Evolutionary conservation across 2,329 filamentous ascomycete species (phyloP).

Genomic region (Colletotrichum agaves): DNA sequence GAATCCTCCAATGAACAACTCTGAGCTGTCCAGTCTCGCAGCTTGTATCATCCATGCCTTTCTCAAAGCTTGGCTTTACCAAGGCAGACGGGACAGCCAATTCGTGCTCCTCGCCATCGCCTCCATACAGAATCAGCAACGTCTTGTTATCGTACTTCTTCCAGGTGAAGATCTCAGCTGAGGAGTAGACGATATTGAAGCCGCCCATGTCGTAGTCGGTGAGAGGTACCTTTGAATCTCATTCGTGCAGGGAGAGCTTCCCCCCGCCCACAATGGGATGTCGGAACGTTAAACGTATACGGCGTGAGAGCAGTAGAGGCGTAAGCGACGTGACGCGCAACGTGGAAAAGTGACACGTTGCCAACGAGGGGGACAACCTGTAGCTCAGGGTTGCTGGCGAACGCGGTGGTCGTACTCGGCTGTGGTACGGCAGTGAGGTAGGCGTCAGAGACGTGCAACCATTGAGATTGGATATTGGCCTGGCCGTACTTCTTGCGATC

Average conservation of each 20-base stretch:
- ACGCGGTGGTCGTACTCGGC: background rate
- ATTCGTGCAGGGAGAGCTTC: slow-evolving; percentile 63
- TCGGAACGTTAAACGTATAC: slow-evolving; percentile 70
- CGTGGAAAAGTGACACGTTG: slow-evolving; percentile 71
- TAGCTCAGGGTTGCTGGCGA: background rate
- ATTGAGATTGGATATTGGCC: slow-evolving; percentile 70
- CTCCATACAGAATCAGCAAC: slow-evolving; percentile 70
- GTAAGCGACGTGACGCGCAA: slow-evolving; percentile 71
- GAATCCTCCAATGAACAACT: slow-evolving; percentile 10
- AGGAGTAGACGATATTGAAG: slow-evolving; percentile 70
- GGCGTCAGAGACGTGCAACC: slow-evolving; percentile 1
- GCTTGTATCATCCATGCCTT: background rate
- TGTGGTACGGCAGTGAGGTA: background rate
- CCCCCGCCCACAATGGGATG: slow-evolving; percentile 61
- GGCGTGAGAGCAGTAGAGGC: slow-evolving; percentile 60
- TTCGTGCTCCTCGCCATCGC: slow-evolving; percentile 68
- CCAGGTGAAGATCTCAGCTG: slow-evolving; percentile 74
- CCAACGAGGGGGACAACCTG: background rate
- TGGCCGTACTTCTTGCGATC: slow-evolving; percentile 79
- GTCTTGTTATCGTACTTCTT: slow-evolving; percentile 68
- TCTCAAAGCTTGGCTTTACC: slow-evolving; percentile 15
- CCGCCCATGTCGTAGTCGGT: slow-evolving; percentile 71
- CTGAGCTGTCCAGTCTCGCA: background rate
- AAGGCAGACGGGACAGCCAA: slow-evolving; percentile 53
- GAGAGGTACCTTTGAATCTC: slow-evolving; percentile 72